phyloP scores from a whole-genome alignment of 2,329 filamentous ascomycete genomes.

The Chaetomium globosum region DNA sequence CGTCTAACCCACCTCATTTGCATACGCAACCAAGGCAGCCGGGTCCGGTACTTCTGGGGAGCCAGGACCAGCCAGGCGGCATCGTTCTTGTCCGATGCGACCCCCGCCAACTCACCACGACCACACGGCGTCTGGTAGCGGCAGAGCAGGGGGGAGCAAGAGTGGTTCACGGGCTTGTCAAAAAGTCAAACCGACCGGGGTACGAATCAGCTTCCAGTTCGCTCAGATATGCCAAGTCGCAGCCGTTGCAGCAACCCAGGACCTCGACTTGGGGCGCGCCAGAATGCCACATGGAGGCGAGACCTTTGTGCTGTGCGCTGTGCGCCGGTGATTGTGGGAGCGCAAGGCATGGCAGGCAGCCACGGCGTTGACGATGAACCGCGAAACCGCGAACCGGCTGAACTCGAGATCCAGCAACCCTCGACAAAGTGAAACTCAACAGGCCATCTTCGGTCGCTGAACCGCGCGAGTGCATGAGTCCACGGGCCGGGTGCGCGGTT shows the following conservation, averaged over 20 bases:
- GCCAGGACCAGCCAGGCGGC: constrained; percentile 25
- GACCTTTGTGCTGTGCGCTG: constrained; percentile 6
- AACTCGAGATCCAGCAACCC: constrained; percentile 29
- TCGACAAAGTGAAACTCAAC: constrained; percentile 38
- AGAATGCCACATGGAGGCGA: constrained; percentile 9
- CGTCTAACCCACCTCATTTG: not conserved
- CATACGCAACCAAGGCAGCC: not conserved
- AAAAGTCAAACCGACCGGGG: constrained; percentile 16
- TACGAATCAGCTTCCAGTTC: not conserved
- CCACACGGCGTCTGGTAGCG: not conserved
- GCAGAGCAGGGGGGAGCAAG: not conserved
- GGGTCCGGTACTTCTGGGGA: constrained; percentile 4
- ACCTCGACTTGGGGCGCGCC: constrained; percentile 9
- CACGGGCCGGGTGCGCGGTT: constrained; percentile 24
- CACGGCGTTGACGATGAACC: constrained; percentile 1
- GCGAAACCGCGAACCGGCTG: constrained; percentile 31
- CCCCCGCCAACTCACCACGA: constrained; percentile 20
- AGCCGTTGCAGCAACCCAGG: constrained; percentile 8
- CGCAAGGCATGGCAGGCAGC: not conserved
- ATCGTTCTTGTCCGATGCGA: constrained; percentile 17
- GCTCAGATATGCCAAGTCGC: constrained; percentile 3
- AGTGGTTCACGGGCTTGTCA: constrained; percentile 2
- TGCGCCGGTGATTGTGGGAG: not conserved
- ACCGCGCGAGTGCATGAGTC: constrained; percentile 32
- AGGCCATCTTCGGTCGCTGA: constrained; percentile 28